Conservation (phyloP, 2,329 filamentous ascomycete genomes). For the Pezicula rhizophila region DNA sequence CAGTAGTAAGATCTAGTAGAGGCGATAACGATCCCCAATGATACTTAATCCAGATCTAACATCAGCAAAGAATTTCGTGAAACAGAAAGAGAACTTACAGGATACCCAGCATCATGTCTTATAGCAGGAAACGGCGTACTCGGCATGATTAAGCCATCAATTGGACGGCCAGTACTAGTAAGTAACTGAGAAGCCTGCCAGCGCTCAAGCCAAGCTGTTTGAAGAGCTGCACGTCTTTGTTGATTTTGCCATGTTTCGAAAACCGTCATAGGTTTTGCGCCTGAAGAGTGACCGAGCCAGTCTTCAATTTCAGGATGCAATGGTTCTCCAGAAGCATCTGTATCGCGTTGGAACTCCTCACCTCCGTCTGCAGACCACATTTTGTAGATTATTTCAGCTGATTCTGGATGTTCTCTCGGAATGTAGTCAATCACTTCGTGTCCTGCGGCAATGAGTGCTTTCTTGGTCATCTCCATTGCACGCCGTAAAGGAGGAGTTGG, state of each 20-base stretch:
- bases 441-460: slow-evolving; percentile 14
- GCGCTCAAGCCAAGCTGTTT: slow-evolving; percentile 15
- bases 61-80: not conserved
- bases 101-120: slow-evolving; percentile 8
- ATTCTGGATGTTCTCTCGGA: slow-evolving; percentile 11
- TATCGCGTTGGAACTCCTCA: slow-evolving; percentile 16
- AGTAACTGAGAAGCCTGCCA: slow-evolving; percentile 13
- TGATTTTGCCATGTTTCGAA: slow-evolving; percentile 23
- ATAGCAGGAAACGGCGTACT: slow-evolving; percentile 8
- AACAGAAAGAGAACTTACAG: slow-evolving; percentile 1
- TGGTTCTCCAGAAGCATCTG: slow-evolving; percentile 19
- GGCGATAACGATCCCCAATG: slow-evolving; percentile 6
- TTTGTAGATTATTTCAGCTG: slow-evolving; percentile 12
- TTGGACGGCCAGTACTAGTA: slow-evolving; percentile 6
- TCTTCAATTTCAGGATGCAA: slow-evolving; percentile 14
- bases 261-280: slow-evolving; percentile 12
- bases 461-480: slow-evolving; percentile 17
- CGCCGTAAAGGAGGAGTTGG: slow-evolving; percentile 14
- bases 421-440: slow-evolving; percentile 16
- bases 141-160: slow-evolving; percentile 9
- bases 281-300: slow-evolving; percentile 13
- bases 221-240: slow-evolving; percentile 12
- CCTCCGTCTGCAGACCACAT: slow-evolving; percentile 18
- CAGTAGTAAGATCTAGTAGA: slow-evolving; percentile 17
- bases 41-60: not conserved